Base-by-base conservation (phyloP, 2,329 filamentous ascomycete genomes). In the Lasiodiplodia sp. region DNA sequence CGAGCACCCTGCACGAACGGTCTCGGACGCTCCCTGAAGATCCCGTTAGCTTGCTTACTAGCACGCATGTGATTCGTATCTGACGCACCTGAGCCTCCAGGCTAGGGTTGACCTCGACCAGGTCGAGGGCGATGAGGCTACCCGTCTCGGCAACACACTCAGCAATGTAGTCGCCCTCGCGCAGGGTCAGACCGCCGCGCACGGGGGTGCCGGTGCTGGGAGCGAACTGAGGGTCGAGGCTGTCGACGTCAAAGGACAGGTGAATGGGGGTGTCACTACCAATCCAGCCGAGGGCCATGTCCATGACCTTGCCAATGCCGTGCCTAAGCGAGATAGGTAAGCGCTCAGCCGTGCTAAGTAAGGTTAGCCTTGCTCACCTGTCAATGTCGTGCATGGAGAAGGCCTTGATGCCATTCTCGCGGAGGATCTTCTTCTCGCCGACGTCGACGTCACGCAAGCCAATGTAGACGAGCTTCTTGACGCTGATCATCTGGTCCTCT, bases 361-460 rank as follows among this genome's bases (percentile, higher is more conserved):
- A 25, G 21, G 38, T 10, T 28, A 62, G 25, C n/a, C 44, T 34
- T 78, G 86, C 75, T 51, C 84, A 93, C 91, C 88, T 87, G 81
- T 99, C 96, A 80, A 99, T 92, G 78, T 99, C 96, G 78, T 97
- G 96, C 96, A 99, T 99, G 83, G 91, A 95, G 77, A 98, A 99
- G 4, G 95, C 95, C 85, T 93, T 95, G 84, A 99, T 96, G 52
- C 91, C 91, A 76, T 98, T 85, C 72, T 98, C 93, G 69, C 91
- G 87, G 71, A 99, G 84, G 70, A 97, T 92, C 83, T 89, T 88
- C 90, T 97, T 98, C 89, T 99, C 96, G 52, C 89, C 92, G n/a
- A 87, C 82, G 78, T 99, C 96, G 37, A 98, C 94, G 78, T 98
- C 96, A 52, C 96, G 87, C 75, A 99, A 85, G 38, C 94, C 96